These are phyloP conservation scores for Eremomyces bilateralis DNA, from an alignment of 495 filamentous ascomycete genomes.

Conservation along the genomic window DNA sequence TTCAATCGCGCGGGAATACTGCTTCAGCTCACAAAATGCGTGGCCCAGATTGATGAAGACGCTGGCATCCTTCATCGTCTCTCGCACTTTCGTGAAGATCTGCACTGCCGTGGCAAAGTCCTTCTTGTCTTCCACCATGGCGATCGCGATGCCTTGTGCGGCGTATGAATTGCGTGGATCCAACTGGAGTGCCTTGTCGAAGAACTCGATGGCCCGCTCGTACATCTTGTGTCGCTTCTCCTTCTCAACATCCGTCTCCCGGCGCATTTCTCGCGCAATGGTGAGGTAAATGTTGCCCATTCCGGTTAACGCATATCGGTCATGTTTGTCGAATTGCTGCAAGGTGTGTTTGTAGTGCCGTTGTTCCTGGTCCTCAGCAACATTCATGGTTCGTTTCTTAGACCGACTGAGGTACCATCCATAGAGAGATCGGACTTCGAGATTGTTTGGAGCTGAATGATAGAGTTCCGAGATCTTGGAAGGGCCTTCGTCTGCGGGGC, in stretches of 20 bases:
- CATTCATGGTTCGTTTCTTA: slow-evolving; percentile 52
- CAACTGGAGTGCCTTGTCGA: slow-evolving; percentile 85
- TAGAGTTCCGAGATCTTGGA: slow-evolving; percentile 65
- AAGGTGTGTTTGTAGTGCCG: slow-evolving; percentile 91
- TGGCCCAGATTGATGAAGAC: slow-evolving; percentile 86
- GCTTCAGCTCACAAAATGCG: slow-evolving; percentile 68
- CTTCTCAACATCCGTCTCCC: slow-evolving; percentile 71
- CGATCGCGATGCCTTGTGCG: slow-evolving; percentile 86
- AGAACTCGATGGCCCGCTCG: slow-evolving; percentile 85
- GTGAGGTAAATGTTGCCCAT: slow-evolving; percentile 89
- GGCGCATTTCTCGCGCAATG: slow-evolving; percentile 78
- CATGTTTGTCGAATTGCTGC: slow-evolving; percentile 87
- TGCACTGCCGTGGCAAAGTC: slow-evolving; percentile 59
- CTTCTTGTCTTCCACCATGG: slow-evolving; percentile 79
- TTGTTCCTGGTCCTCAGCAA: slow-evolving; percentile 76
- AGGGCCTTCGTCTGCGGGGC: slow-evolving; percentile 64
- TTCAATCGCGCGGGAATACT: slow-evolving; percentile 78
- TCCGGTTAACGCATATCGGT: slow-evolving; percentile 76
- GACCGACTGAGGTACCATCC: slow-evolving; percentile 79
- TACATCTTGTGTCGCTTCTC: slow-evolving; percentile 74
- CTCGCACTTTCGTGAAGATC: slow-evolving; percentile 69
- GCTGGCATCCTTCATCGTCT: slow-evolving; percentile 67
- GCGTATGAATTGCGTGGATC: slow-evolving; percentile 89
- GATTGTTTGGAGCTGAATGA: slow-evolving; percentile 52
- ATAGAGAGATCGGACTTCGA: slow-evolving; percentile 79